A percentile compares a stretch with the other conserved stretches of the same genome.
These are phyloP conservation scores for Pelargonium myrrhifolium DNA, from an alignment of 441 rosid species.

Conservation along the genomic window DNA sequence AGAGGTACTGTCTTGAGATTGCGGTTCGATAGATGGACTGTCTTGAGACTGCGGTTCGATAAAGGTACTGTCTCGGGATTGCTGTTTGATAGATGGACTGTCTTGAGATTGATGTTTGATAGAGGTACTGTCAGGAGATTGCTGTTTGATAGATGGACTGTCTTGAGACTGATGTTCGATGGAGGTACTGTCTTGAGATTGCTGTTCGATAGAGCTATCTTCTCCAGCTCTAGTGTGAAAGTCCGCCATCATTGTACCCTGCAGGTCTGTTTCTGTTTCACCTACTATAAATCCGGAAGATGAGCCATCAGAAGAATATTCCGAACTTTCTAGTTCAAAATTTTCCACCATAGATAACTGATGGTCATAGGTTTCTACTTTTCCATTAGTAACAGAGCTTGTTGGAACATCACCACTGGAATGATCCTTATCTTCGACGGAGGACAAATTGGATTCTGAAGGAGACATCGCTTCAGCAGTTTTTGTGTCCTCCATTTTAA, in stretches of 20 bases:
- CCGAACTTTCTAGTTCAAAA: constrained; percentile 21
- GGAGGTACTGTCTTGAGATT: constrained; percentile 20
- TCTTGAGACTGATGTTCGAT: too few species aligned
- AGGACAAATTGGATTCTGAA: constrained; percentile 19
- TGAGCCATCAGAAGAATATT: constrained; percentile 17
- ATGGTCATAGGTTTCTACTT: constrained; percentile 19
- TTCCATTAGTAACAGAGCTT: constrained; percentile 24
- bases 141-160: too few species aligned
- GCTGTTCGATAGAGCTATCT: constrained; percentile 19
- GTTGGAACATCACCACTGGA: constrained; percentile 17
- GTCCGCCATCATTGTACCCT: constrained; percentile 25
- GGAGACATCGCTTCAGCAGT: constrained; percentile 31
- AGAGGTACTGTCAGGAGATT: too few species aligned
- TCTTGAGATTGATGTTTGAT: too few species aligned
- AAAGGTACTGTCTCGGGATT: too few species aligned
- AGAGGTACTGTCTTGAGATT: too few species aligned
- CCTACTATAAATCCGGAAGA: constrained; percentile 20
- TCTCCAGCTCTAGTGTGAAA: constrained; percentile 21
- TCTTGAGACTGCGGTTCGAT: too few species aligned
- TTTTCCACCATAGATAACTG: constrained; percentile 23
- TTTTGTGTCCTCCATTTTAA: constrained; percentile 50
- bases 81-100: too few species aligned
- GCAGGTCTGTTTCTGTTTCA: constrained; percentile 18
- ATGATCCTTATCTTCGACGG: constrained; percentile 15
- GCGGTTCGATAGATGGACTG: too few species aligned